Percentiles rank a stretch among this genome's conserved stretches.
These are phyloP conservation scores for Aureobasidium musti DNA, from an alignment of 2,329 filamentous ascomycete species.

Conservation along the genomic window DNA sequence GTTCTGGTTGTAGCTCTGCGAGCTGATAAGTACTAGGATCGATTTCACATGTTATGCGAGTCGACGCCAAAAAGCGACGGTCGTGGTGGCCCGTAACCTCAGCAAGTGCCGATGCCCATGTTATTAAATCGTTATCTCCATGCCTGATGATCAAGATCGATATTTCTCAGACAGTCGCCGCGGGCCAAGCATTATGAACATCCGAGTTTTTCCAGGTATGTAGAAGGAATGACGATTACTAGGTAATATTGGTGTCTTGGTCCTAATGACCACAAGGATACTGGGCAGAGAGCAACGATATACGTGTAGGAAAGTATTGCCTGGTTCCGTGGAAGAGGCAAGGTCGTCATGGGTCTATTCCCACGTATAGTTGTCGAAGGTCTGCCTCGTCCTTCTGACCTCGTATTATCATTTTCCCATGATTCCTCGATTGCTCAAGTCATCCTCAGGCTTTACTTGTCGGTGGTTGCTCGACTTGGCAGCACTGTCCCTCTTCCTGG, in stretches of 20 bases:
- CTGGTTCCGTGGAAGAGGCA: not conserved
- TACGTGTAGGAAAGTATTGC: not conserved
- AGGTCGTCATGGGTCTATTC: not conserved
- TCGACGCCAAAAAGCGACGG: not conserved
- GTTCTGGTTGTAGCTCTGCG: not conserved
- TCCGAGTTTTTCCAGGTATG: not conserved
- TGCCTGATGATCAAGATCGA: conserved; percentile 2
- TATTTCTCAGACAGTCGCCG: not conserved
- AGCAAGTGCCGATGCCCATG: not conserved
- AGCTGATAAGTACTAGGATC: not conserved
- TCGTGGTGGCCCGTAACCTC: not conserved
- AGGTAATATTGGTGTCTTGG: not conserved
- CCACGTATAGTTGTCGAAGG: not conserved
- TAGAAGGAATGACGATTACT: conserved; percentile 7
- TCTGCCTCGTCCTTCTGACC: not conserved
- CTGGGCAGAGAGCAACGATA: not conserved
- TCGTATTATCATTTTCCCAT: not conserved
- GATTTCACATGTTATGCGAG: not conserved
- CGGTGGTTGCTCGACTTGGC: not conserved
- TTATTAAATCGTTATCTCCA: not conserved
- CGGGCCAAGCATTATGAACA: conserved; percentile 7
- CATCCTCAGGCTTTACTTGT: not conserved
- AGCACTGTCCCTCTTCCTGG: not conserved
- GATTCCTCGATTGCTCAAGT: not conserved
- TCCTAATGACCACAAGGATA: not conserved